These are phyloP conservation scores for Akebia trifoliata DNA, from an alignment of 164 flowering plant genomes.

Conservation along the genomic window DNA sequence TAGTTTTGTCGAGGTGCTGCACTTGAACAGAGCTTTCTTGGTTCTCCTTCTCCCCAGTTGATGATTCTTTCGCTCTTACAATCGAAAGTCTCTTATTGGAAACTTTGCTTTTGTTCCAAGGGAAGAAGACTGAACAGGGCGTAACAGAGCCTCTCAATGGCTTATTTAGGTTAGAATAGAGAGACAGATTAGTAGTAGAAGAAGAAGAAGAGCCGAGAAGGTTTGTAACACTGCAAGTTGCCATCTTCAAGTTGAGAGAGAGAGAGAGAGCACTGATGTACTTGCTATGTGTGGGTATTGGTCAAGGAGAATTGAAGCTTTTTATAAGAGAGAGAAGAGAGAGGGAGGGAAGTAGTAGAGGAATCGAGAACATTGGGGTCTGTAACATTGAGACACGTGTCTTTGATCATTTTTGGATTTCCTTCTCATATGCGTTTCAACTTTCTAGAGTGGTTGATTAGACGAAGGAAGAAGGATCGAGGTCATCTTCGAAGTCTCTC, in stretches of 20 bases:
- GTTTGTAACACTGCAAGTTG: not conserved
- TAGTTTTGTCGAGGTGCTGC: conserved; percentile 16
- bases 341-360: conserved; percentile 2
- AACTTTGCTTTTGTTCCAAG: not conserved
- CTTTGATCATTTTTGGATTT: too few relatives aligned
- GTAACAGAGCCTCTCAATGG: not conserved
- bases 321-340: not conserved
- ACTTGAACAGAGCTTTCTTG: conserved; percentile 29
- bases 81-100: not conserved
- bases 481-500: too few relatives aligned
- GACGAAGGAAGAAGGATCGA: too few relatives aligned
- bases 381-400: too few relatives aligned
- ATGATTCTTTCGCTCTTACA: not conserved
- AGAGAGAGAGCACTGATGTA: too few relatives aligned
- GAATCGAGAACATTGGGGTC: not conserved
- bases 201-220: not conserved
- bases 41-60: not conserved
- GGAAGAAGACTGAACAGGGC: not conserved
- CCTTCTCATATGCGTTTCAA: too few relatives aligned
- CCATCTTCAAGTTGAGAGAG: not conserved
- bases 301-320: not conserved
- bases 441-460: too few relatives aligned
- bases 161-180: too few relatives aligned
- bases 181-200: not conserved
- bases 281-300: too few relatives aligned